phyloP scores from a whole-genome alignment of 116 monocot genomes.

The Zostera marina region DNA sequence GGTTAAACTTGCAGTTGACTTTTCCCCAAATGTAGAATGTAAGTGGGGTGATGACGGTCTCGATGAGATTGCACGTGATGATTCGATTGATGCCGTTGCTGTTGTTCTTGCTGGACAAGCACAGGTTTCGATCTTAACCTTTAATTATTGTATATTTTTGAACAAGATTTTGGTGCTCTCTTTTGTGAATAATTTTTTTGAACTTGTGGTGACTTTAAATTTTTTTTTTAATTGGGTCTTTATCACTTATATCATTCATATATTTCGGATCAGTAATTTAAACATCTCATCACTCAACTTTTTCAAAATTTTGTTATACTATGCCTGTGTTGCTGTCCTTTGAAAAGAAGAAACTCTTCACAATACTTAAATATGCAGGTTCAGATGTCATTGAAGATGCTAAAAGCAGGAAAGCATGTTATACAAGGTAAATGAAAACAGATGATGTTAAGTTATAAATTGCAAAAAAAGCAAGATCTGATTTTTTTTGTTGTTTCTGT shows the following conservation, averaged over 20 bases:
- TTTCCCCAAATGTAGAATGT: slow-evolving; percentile 55
- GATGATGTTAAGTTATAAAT: background rate
- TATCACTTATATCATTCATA: no score
- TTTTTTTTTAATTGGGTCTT: no score
- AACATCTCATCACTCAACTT: background rate
- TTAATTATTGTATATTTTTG: background rate
- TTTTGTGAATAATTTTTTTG: background rate
- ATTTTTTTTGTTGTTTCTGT: no score
- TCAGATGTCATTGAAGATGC: slow-evolving; percentile 69
- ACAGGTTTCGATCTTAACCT: slow-evolving; percentile 37
- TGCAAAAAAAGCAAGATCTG: no score
- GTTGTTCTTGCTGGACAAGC: slow-evolving; percentile 84
- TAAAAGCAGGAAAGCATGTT: slow-evolving; percentile 85
- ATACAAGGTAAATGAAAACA: slow-evolving; percentile 59
- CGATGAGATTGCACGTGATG: slow-evolving; percentile 65
- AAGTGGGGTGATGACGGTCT: slow-evolving; percentile 85
- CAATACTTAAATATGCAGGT: slow-evolving; percentile 35
- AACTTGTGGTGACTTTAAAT: no score
- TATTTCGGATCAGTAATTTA: no score
- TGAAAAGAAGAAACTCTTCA: background rate
- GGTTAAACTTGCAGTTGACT: slow-evolving; percentile 66
- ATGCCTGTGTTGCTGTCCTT: background rate
- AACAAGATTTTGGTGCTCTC: background rate
- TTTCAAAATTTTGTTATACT: background rate
- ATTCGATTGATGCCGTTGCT: slow-evolving; percentile 63